These are phyloP conservation scores for Coemansia sp. DNA, from an alignment of 192 early-diverging fungal species.

Conservation along the genomic window DNA sequence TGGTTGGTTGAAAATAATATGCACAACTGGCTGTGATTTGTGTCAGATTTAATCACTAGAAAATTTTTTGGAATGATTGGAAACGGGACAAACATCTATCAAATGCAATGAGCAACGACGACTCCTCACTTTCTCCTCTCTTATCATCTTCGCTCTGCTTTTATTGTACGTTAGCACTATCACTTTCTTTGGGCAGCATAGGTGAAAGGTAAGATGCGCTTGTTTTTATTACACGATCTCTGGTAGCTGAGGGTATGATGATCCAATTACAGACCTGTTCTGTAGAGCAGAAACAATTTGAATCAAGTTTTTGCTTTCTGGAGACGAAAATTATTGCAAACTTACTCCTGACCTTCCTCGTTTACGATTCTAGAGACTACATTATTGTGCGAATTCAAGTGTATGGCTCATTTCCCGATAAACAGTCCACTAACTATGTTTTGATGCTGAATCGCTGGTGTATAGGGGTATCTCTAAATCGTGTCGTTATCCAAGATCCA, in stretches of 20 bases:
- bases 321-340: conserved; percentile 29
- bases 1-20: no score
- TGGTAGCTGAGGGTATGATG: conserved; percentile 21
- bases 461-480: no score
- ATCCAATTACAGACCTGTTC: conserved; percentile 54
- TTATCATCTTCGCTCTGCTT: no score
- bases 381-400: background rate
- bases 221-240: background rate
- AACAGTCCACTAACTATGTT: no score
- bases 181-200: background rate
- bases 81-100: no score
- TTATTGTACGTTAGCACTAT: background rate
- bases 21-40: no score
- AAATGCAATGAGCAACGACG: no score
- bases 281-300: conserved; percentile 38
- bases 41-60: no score
- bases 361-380: background rate
- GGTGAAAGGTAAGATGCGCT: background rate
- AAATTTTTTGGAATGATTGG: no score
- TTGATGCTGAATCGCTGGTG: no score
- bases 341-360: conserved; percentile 24
- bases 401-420: background rate
- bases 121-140: no score
- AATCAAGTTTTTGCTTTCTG: conserved; percentile 40
- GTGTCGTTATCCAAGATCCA: no score